These are phyloP conservation scores for Aspergillus sclerotioniger DNA, from an alignment of 495 filamentous ascomycete species.

Conservation along the genomic window DNA sequence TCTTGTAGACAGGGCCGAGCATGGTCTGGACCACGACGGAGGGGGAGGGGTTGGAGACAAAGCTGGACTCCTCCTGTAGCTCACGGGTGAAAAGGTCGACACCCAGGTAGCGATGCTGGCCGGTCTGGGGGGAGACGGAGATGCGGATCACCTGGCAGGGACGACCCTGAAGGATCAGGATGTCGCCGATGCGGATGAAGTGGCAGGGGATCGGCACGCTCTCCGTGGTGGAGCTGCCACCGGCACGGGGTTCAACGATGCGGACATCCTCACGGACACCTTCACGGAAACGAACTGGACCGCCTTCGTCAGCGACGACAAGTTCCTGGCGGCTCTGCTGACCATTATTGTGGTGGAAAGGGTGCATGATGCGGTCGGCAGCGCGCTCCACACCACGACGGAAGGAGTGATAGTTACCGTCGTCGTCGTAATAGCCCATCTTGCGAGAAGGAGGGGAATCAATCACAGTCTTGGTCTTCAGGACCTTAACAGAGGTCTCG, in stretches of 20 bases:
- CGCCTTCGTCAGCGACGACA: slow-evolving; percentile 51
- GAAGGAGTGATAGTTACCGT: slow-evolving; percentile 94
- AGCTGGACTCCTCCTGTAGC: slow-evolving; percentile 97
- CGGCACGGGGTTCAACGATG: slow-evolving; percentile 51
- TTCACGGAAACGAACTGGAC: slow-evolving; percentile 39
- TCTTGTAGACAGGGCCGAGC: slow-evolving; percentile 99
- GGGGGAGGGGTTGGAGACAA: slow-evolving; percentile 93
- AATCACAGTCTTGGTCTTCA: slow-evolving; percentile 48
- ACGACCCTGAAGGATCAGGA: slow-evolving; percentile 97
- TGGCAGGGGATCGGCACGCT: slow-evolving; percentile 98
- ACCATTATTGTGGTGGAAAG: slow-evolving; percentile 51
- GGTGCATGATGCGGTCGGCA: slow-evolving; percentile 77
- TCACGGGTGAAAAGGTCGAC: slow-evolving; percentile 99
- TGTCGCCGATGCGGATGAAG: slow-evolving; percentile 97
- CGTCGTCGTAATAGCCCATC: slow-evolving; percentile 99
- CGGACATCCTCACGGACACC: slow-evolving; percentile 50
- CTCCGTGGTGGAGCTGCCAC: slow-evolving; percentile 56
- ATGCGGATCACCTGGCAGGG: slow-evolving; percentile 99
- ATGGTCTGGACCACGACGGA: slow-evolving; percentile 99
- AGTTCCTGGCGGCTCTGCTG: slow-evolving; percentile 46
- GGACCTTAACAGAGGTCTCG: slow-evolving; percentile 27
- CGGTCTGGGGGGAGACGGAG: slow-evolving; percentile 95
- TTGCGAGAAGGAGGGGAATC: slow-evolving; percentile 54
- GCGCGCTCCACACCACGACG: slow-evolving; percentile 81
- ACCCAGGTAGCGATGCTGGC: slow-evolving; percentile 99